Evolutionary conservation across 139 green algal species (phyloP), one percentile per base, ranked within the genome.

Genomic region (Auxenochlorella pyrenoidosa): DNA sequence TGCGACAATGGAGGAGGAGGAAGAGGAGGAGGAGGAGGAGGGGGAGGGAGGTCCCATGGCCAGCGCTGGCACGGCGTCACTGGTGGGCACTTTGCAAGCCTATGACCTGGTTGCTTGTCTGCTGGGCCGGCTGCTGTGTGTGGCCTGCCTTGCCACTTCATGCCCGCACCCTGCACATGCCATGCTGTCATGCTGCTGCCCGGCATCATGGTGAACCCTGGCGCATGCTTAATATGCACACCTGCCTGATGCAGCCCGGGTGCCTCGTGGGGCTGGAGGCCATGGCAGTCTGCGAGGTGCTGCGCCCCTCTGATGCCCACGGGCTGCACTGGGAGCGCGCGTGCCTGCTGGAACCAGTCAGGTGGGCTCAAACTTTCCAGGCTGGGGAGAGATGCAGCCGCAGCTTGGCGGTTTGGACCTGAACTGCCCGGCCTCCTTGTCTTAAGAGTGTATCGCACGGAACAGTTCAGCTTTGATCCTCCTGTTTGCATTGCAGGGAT

Each of bases 301-400:
- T 85, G 80, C 80, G 80, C 63, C 15, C 40, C 1, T 65, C 60
- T 24, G 80, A 85, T 28, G 54, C 41, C 3, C 80, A 41, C 13
- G 80, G 80, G 12, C 59, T 85, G 80, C 63, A 85, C 63, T 85
- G 80, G 80, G 60, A 71, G 40, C 40, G 30, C 3, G 80, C 80
- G 0, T 75, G 34, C 60, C 28, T 85, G 34, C 40, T 32, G n/a
- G 16, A 63, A 5, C 40, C 24, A 40, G 63, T 85, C 30, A 36
- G 63, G 80, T 77, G 47, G 44, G 72, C 26, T 28, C 34, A 28
- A 10, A 75, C n/a, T n/a, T 22, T 24, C 19, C 60, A 75, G 70
- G 70, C 8, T 0, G 63, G 63, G 26, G 19, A 15, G 63, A 1
- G 26, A 15, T 4, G 26, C 63, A 34, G 28, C 28, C 21, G 5